phyloP scores from a whole-genome alignment of 2,329 filamentous ascomycete genomes.

The Simplicillium sp. region DNA sequence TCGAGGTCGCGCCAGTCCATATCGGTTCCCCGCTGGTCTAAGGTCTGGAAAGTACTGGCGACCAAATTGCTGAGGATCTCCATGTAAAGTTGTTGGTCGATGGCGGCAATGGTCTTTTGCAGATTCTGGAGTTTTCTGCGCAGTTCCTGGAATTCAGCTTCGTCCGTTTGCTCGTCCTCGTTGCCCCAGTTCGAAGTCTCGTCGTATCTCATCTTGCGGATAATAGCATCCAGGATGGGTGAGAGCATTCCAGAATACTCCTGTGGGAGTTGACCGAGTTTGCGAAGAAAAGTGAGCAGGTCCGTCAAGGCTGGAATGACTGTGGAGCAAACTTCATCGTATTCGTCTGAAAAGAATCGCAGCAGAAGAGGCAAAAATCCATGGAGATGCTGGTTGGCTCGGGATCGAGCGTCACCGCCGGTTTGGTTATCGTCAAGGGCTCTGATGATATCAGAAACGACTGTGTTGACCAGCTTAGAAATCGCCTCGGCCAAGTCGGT shows the following conservation, averaged over 20 bases:
- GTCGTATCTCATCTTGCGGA: slow-evolving; percentile 95
- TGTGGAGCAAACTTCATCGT: slow-evolving; percentile 93
- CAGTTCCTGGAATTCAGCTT: slow-evolving; percentile 94
- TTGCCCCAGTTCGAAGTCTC: slow-evolving; percentile 90
- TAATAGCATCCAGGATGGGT: slow-evolving; percentile 82
- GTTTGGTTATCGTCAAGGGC: slow-evolving; percentile 62
- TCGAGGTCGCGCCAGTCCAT: slow-evolving; percentile 95
- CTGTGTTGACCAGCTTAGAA: slow-evolving; percentile 89
- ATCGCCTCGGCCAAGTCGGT: slow-evolving; percentile 92
- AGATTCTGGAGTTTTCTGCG: slow-evolving; percentile 82
- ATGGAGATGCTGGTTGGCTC: slow-evolving; percentile 73
- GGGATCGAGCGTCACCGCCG: slow-evolving; percentile 55
- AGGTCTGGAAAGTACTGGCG: slow-evolving; percentile 73
- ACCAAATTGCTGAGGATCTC: slow-evolving; percentile 82
- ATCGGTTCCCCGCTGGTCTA: slow-evolving; percentile 62
- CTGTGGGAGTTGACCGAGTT: slow-evolving; percentile 61
- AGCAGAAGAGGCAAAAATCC: slow-evolving; percentile 79
- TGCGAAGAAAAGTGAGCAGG: slow-evolving; percentile 81
- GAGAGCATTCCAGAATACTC: slow-evolving; percentile 76
- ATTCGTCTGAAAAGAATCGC: slow-evolving; percentile 95
- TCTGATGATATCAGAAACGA: slow-evolving; percentile 76
- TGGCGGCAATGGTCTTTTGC: slow-evolving; percentile 84
- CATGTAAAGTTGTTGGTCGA: slow-evolving; percentile 82
- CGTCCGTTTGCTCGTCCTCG: slow-evolving; percentile 90
- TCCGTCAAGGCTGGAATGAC: slow-evolving; percentile 92